Percentiles rank a stretch among this genome's conserved stretches.
Conservation (phyloP, 1,139 yeast genomes). For the Lodderomyces parapsilosis region DNA sequence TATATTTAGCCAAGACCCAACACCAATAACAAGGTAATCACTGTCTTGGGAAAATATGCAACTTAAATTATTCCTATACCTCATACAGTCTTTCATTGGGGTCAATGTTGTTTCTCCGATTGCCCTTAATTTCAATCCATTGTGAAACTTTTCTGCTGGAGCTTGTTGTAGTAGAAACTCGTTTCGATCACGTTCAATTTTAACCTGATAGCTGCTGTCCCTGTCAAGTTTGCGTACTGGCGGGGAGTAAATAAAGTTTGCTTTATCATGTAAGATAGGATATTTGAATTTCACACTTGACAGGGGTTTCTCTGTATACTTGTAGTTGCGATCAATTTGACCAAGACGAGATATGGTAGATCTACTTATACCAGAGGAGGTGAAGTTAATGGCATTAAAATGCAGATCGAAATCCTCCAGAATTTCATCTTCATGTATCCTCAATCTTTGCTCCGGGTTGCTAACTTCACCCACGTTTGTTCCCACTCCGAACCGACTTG, state of each 20-base stretch:
- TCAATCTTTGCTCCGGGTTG: too few species aligned
- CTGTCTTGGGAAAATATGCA: conserved; percentile 14
- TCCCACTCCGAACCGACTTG: neutral
- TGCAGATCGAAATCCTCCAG: too few species aligned
- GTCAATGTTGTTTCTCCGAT: conserved; percentile 22
- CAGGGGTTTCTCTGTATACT: conserved; percentile 5
- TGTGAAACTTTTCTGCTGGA: conserved; percentile 33
- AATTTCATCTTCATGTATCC: too few species aligned
- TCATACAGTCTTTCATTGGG: conserved; percentile 17
- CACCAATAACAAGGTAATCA: conserved; percentile 27
- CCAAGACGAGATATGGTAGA: neutral
- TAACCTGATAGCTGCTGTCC: conserved; percentile 16
- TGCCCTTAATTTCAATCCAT: conserved; percentile 24
- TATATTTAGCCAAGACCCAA: conserved; percentile 30
- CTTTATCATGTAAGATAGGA: neutral
- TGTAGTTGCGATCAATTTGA: conserved; percentile 7
- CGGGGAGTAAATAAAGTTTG: neutral
- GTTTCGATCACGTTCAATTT: neutral
- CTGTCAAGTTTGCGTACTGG: conserved; percentile 3
- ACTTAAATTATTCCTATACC: conserved; percentile 38
- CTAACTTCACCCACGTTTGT: neutral
- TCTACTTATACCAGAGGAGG: neutral
- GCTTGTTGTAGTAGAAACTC: conserved; percentile 20
- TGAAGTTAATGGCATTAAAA: too few species aligned
- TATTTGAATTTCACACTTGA: neutral